Conservation (phyloP, 176 grass and related monocot genomes). For the Hordeum marinum region DNA sequence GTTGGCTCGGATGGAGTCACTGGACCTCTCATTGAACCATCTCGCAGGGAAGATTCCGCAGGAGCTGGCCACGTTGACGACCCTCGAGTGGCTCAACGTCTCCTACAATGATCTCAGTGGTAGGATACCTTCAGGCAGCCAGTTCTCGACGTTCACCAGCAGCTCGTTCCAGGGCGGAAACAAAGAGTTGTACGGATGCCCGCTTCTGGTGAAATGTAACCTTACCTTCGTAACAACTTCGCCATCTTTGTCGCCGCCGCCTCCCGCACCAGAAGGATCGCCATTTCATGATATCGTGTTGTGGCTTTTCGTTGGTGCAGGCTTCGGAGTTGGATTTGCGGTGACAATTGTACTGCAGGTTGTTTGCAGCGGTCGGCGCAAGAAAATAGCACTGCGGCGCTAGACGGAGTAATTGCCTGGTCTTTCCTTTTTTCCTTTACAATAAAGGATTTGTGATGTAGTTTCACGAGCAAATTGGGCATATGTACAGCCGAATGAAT, state of each 20-base stretch:
- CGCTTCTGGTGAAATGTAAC: not conserved
- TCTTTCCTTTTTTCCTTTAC: not conserved
- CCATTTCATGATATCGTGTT: not conserved
- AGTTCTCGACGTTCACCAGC: not conserved
- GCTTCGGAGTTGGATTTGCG: not conserved
- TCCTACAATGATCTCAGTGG: constrained; percentile 28
- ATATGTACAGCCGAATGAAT: too few species aligned
- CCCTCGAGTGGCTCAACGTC: constrained; percentile 24
- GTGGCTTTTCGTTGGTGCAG: not conserved
- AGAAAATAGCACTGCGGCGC: not conserved
- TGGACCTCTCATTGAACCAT: constrained; percentile 33
- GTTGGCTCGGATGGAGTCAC: not conserved
- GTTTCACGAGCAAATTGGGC: too few species aligned
- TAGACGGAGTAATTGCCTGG: not conserved
- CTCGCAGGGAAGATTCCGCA: constrained; percentile 21
- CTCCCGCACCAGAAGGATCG: not conserved
- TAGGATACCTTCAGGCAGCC: not conserved
- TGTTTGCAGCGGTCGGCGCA: not conserved
- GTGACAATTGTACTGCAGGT: not conserved
- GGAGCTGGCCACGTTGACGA: constrained; percentile 14
- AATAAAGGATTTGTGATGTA: too few species aligned
- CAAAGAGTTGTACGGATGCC: not conserved
- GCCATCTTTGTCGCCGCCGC: not conserved
- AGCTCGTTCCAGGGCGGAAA: constrained; percentile 2
- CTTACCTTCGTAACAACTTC: not conserved